Conservation (phyloP, 768 basidiomycete genomes). For the Gloeopeniophorella convolvens region DNA sequence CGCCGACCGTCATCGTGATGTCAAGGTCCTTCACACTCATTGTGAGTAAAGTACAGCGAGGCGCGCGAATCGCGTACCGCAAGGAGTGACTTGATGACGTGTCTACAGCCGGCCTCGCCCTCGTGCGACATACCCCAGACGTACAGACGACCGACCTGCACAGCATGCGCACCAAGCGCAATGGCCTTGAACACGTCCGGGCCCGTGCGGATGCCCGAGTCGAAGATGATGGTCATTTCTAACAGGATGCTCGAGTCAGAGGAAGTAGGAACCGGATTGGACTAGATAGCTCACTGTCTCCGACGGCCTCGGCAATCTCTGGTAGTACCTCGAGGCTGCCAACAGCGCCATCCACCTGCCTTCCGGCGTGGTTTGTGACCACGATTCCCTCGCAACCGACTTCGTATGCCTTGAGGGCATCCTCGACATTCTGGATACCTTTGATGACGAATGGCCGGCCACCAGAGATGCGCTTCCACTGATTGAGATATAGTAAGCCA, state of each 20-base stretch:
- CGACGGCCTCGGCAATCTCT: slow-evolving; percentile 46
- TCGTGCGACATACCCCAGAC: slow-evolving; percentile 49
- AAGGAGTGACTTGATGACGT: slow-evolving; percentile 47
- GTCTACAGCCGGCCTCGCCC: slow-evolving; percentile 44
- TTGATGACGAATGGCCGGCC: slow-evolving; percentile 48
- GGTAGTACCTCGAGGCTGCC: slow-evolving; percentile 44
- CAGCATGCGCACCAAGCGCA: slow-evolving; percentile 48
- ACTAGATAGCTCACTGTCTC: slow-evolving; percentile 42
- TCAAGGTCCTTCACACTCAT: too few species aligned
- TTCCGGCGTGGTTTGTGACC: slow-evolving; percentile 50
- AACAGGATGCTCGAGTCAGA: too few species aligned
- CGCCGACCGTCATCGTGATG: too few species aligned
- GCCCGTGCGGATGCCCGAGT: slow-evolving; percentile 47
- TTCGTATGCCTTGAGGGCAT: slow-evolving; percentile 42
- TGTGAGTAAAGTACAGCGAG: slow-evolving; percentile 16
- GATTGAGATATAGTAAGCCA: too few species aligned
- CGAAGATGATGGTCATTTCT: slow-evolving; percentile 47
- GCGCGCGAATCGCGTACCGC: slow-evolving; percentile 30
- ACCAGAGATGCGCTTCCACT: slow-evolving; percentile 44
- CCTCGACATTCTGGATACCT: slow-evolving; percentile 43
- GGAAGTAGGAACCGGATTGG: too few species aligned
- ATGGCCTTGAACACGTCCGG: slow-evolving; percentile 52
- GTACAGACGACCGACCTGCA: slow-evolving; percentile 42
- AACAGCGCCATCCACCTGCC: slow-evolving; percentile 52
- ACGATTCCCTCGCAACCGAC: slow-evolving; percentile 48